These are phyloP conservation scores for Globisporangium abappressorium DNA, from an alignment of 352 stramenopile species.

Conservation along the genomic window DNA sequence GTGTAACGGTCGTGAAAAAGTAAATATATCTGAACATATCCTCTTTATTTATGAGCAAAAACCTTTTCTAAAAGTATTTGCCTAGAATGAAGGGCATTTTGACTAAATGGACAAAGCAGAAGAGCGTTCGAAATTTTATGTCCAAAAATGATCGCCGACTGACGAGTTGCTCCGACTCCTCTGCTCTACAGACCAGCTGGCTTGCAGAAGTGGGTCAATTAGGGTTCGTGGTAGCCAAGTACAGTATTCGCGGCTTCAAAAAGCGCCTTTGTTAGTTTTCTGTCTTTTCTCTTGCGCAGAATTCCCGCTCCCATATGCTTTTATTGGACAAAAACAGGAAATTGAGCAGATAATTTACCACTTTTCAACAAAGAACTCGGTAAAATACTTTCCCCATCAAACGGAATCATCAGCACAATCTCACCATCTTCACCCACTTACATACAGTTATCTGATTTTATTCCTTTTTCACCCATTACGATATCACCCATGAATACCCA, in stretches of 20 bases:
- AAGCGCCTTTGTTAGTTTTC: background rate
- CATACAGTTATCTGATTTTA: background rate
- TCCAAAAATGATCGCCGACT: constrained; percentile 5
- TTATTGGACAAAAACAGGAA: background rate
- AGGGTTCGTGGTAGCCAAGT: background rate
- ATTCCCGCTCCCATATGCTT: constrained; percentile 1
- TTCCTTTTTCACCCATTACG: background rate
- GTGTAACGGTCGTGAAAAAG: too few species aligned
- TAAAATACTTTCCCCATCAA: background rate
- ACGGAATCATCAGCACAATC: background rate
- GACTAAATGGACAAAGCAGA: constrained; percentile 12
- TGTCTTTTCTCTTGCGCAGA: constrained; percentile 3
- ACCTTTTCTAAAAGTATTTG: background rate
- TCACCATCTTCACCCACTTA: background rate
- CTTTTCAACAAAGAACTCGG: background rate
- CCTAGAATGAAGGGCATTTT: background rate
- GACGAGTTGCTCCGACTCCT: constrained; percentile 12
- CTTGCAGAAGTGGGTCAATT: background rate
- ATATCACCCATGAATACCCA: background rate
- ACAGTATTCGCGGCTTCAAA: background rate
- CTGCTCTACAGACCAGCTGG: background rate
- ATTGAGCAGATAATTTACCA: background rate
- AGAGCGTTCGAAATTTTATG: constrained; percentile 1
- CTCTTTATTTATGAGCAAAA: background rate
- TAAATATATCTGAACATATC: background rate